A percentile compares a stretch with the other conserved stretches of the same genome.
Conservation (phyloP, 2,329 filamentous ascomycete species). For the Aspergillus sp. region DNA sequence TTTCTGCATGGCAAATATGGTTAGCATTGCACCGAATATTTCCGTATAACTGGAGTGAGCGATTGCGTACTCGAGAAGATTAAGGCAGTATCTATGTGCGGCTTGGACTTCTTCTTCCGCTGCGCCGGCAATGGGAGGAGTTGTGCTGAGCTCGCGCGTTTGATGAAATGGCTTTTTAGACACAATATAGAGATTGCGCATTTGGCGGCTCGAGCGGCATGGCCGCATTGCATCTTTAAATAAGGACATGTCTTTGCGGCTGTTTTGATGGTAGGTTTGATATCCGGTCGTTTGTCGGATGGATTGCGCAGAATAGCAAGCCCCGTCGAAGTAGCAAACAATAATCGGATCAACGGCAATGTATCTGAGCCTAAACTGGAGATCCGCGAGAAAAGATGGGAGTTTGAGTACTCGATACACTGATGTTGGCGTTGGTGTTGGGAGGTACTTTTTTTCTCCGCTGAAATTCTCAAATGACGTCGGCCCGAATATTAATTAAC, state of each 20-base stretch:
- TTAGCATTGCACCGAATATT: background rate
- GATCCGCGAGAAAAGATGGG: background rate
- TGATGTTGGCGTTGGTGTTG: background rate
- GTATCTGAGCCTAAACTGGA: background rate
- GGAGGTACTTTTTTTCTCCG: too few relatives aligned
- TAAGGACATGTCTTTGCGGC: slow-evolving; percentile 9
- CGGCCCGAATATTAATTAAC: background rate
- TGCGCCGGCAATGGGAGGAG: slow-evolving; percentile 21
- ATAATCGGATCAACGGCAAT: background rate
- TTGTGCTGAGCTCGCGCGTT: slow-evolving; percentile 28
- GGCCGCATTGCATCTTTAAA: slow-evolving; percentile 22
- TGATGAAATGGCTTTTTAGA: slow-evolving; percentile 12
- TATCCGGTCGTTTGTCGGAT: background rate
- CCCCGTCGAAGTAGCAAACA: background rate
- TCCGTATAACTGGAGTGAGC: background rate
- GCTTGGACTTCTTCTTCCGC: slow-evolving; percentile 52
- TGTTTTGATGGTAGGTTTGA: background rate
- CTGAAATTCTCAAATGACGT: background rate
- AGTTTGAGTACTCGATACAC: background rate
- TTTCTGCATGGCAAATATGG: slow-evolving; percentile 54
- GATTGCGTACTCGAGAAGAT: slow-evolving; percentile 52
- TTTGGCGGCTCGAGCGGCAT: slow-evolving; percentile 18
- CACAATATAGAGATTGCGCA: slow-evolving; percentile 11
- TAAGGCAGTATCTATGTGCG: slow-evolving; percentile 59
- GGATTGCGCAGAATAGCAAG: background rate